phyloP scores from a whole-genome alignment of 768 basidiomycete species.

The Trametes cingulata region DNA sequence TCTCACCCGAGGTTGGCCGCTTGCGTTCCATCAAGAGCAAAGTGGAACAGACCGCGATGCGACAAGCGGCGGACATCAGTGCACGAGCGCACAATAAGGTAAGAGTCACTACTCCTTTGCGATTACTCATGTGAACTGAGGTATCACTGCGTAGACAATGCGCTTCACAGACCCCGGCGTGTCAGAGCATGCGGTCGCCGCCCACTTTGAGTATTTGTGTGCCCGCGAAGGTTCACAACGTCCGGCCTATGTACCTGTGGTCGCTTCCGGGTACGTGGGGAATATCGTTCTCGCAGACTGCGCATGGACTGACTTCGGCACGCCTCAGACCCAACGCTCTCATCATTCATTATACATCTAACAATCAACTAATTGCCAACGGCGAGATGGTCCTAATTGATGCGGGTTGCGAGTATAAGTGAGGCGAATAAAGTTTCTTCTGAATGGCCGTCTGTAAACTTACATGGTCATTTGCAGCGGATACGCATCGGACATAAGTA shows the following conservation, averaged over 20 bases:
- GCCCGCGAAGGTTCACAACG: constrained; percentile 77
- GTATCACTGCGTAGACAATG: constrained; percentile 65
- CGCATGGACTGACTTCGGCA: not conserved
- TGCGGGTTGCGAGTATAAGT: constrained; percentile 93
- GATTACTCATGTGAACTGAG: not conserved
- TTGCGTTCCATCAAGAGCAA: constrained; percentile 79
- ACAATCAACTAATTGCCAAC: constrained; percentile 72
- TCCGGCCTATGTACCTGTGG: constrained; percentile 96
- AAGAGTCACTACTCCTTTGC: constrained; percentile 11
- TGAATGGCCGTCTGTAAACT: not conserved
- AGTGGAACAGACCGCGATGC: constrained; percentile 79
- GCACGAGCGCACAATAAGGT: constrained; percentile 84
- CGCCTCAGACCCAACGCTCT: constrained; percentile 73
- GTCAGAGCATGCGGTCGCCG: constrained; percentile 62
- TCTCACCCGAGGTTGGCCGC: constrained; percentile 70
- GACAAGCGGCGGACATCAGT: constrained; percentile 84
- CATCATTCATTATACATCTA: constrained; percentile 93
- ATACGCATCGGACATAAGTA: constrained; percentile 94
- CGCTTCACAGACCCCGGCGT: constrained; percentile 59
- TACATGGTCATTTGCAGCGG: constrained; percentile 49
- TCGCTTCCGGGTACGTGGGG: constrained; percentile 80
- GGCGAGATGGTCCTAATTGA: constrained; percentile 85
- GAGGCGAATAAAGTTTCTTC: constrained; percentile 27
- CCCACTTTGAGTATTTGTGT: constrained; percentile 91
- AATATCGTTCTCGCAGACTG: not conserved